Base-by-base conservation (phyloP, 2,329 filamentous ascomycete genomes). In the Nakataea oryzae region DNA sequence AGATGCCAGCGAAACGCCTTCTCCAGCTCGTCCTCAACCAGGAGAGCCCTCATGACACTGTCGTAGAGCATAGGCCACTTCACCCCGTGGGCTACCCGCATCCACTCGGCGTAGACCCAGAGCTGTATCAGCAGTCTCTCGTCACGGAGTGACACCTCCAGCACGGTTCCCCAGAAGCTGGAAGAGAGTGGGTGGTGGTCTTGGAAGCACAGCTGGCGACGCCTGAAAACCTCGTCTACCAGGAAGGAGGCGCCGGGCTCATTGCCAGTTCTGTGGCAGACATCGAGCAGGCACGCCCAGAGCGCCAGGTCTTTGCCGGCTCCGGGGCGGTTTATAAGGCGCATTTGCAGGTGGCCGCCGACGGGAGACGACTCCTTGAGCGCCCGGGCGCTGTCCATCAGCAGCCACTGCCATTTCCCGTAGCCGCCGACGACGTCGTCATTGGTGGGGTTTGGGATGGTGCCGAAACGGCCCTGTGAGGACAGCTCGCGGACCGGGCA, bases 51-150 rank as follows among this genome's bases (percentile, higher is more conserved):
- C 24, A 85, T 67, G 14, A 79, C 66, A n/a, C 72, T 78, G n/a
- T 70, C 69, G 65, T 85, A 84, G 2, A 84, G 68, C 14, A 75
- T 68, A 1, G 82, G 81, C 82, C 81, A 85, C 54, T 69, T 69
- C 14, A 75, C 75, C 32, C 69, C 65, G 59, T 77, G 71, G 2
- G 71, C 64, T 3, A 71, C 67, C 32, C 70, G 68, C 62, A 84
- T 75, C 70, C 76, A 78, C 64, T 78, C 73, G 50, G 75, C 76
- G 62, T 78, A 79, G 17, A 69, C 63, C 68, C 72, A 73, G 27
- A 76, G 69, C 59, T 68, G 69, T 13, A 72, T 65, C 47, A 79
- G 65, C 56, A 76, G 67, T 21, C 65, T 65, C 7, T 69, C 64
- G 60, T 74, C 69, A 12, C 66, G 65, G 24, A 77, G 63, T 2